phyloP scores from a whole-genome alignment of 2,329 filamentous ascomycete genomes.

The Ophidiomyces ophidiicola region DNA sequence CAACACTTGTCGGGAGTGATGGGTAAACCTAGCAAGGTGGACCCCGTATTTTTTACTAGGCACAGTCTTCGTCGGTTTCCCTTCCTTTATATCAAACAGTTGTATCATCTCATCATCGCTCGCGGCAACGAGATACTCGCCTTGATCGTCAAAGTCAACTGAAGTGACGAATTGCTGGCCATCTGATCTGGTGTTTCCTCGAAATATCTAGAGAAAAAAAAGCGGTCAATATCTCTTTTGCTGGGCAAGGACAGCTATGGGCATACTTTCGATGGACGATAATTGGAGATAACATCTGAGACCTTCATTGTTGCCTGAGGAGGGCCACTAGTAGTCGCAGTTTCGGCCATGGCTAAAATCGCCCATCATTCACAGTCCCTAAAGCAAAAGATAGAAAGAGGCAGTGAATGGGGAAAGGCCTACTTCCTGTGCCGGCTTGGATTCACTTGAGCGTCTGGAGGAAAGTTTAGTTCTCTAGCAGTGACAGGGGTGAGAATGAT shows the following conservation, averaged over 20 bases:
- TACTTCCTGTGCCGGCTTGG: no score
- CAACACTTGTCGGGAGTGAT: constrained; percentile 79
- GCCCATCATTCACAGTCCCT: neutral
- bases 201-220: constrained; percentile 22
- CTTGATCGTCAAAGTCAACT: constrained; percentile 90
- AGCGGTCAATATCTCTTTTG: neutral
- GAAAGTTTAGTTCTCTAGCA: no score
- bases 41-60: constrained; percentile 95
- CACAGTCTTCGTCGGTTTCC: constrained; percentile 75
- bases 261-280: constrained; percentile 64
- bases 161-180: constrained; percentile 58
- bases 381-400: no score
- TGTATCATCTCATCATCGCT: constrained; percentile 92
- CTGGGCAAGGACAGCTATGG: neutral
- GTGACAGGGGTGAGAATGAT: no score
- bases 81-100: constrained; percentile 86
- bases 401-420: no score
- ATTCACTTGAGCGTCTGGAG: no score
- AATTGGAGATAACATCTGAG: constrained; percentile 63
- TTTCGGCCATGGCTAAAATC: constrained; percentile 17
- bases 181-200: constrained; percentile 28
- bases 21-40: constrained; percentile 86
- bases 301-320: constrained; percentile 42
- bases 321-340: constrained; percentile 16
- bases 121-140: constrained; percentile 80